Evolutionary conservation across 352 stramenopile genomes (phyloP).

Genomic region (Sclerospora graminicola): DNA sequence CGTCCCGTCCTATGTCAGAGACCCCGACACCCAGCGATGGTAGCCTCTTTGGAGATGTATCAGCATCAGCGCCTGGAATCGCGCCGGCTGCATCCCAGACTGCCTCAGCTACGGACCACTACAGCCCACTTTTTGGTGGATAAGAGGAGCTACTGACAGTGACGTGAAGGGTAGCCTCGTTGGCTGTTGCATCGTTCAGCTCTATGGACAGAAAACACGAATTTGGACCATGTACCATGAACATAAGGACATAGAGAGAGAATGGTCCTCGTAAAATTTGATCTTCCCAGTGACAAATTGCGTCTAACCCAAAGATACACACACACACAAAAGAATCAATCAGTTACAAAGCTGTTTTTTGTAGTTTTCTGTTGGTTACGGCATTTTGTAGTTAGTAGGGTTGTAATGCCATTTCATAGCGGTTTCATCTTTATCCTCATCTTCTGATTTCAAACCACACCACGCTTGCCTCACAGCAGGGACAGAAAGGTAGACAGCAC

Average conservation of each 20-base stretch:
- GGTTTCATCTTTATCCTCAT: too few relatives aligned
- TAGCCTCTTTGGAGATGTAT: conserved; percentile 23
- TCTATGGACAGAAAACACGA: conserved; percentile 3
- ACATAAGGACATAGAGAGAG: conserved; percentile 12
- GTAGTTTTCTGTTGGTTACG: conserved; percentile 1
- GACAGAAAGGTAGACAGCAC: conserved; percentile 12
- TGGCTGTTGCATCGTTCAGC: conserved; percentile 55
- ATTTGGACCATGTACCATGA: conserved; percentile 7
- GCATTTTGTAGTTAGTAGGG: too few relatives aligned
- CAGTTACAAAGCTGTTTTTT: conserved; percentile 14
- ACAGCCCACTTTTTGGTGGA: conserved; percentile 52
- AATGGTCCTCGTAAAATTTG: conserved; percentile 10
- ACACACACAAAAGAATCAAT: conserved; percentile 10
- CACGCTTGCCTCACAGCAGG: too few relatives aligned
- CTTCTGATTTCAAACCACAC: too few relatives aligned
- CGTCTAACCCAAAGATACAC: too few relatives aligned
- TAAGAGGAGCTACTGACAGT: conserved; percentile 19
- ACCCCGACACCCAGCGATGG: conserved; percentile 6
- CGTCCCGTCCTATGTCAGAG: conserved; percentile 14
- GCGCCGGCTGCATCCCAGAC: conserved; percentile 11
- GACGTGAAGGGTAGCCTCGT: conserved; percentile 74
- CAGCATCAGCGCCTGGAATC: conserved; percentile 8
- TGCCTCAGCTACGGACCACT: conserved; percentile 20
- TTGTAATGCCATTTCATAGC: too few relatives aligned
- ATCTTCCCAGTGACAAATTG: conserved; percentile 8